Base-by-base conservation (phyloP, 73 alveolate species). In the Durusdinium trenchii region DNA sequence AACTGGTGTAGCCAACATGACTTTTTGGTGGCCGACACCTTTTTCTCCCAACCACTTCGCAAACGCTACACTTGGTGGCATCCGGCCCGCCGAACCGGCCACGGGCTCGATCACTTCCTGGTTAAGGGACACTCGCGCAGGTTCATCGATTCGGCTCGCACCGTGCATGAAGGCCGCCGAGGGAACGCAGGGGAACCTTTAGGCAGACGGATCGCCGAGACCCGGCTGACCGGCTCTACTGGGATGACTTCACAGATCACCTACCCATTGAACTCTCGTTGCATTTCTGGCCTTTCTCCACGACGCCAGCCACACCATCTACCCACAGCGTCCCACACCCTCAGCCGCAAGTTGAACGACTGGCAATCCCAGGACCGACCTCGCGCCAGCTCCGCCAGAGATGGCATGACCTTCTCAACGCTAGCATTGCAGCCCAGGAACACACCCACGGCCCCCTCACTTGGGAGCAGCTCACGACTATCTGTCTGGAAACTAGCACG, bases 191-290 rank as follows among this genome's bases (percentile, higher is more conserved):
- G 75, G 0, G 94, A 83, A 10, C 94, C 94, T 3, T 36, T 83
- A 45, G 79, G 95, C 82, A 46, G n/a, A 35, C 61, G 40, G 20
- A 30, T 6, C 16, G 82, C 0, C 79, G 42, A 38, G 51, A 42
- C 40, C 3, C 28, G 10, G 30, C 46, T 30, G n/a, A 7, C 64
- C 48, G 50, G 51, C 38, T 32, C 30, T 64, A 42, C 38, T 89
- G 96, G 96, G 84, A 57, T 38, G 95, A 86, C 51, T 86, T 60
- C 83, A 86, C 95, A n/a, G 95, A 86, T 20, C 95, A 86, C 47
- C 36, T 60, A 5, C 95, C 95, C 32, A 36, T 89, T 0, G 86
- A 89, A 47, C 10, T 67, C 28, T 6, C 42, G 18, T 0, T 52
- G 12, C 82, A 38, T 38, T 38, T 23, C 57, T 84, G 38, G 60